Conservation (phyloP, 495 filamentous ascomycete genomes). For the Podospora conica region DNA sequence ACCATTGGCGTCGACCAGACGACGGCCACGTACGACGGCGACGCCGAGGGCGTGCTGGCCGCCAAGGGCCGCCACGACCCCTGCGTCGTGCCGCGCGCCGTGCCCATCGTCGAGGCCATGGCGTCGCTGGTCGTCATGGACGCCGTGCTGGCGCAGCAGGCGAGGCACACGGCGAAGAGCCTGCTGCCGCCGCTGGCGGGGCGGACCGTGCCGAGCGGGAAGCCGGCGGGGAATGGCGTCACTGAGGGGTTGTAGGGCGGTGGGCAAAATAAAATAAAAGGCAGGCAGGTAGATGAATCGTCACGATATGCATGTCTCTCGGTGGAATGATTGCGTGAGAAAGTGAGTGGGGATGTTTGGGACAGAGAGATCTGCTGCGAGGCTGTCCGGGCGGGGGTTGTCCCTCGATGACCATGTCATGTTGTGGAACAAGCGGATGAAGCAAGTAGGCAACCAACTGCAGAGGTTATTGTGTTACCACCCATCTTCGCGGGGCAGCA, state of each 20-base stretch:
- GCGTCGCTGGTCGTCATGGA: slow-evolving; percentile 87
- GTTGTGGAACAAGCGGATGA: not conserved
- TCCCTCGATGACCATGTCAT: not conserved
- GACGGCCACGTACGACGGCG: slow-evolving; percentile 72
- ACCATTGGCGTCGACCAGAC: slow-evolving; percentile 90
- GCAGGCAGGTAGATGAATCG: not conserved
- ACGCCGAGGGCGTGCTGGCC: slow-evolving; percentile 66
- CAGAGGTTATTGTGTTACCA: too few species aligned
- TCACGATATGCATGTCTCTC: not conserved
- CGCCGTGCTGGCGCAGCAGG: slow-evolving; percentile 80
- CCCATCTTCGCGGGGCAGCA: too few species aligned
- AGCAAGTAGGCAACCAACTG: too few species aligned
- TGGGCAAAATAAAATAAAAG: not conserved
- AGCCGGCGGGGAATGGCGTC: slow-evolving; percentile 24
- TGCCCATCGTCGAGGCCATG: slow-evolving; percentile 97
- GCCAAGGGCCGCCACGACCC: slow-evolving; percentile 97
- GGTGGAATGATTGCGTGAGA: not conserved
- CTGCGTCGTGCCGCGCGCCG: slow-evolving; percentile 87
- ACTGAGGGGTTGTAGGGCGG: slow-evolving; percentile 11
- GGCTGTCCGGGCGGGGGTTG: not conserved
- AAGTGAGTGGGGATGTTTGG: not conserved
- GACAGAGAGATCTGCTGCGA: not conserved
- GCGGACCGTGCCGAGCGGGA: slow-evolving; percentile 24
- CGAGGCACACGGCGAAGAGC: slow-evolving; percentile 53
- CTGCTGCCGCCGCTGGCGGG: slow-evolving; percentile 43